phyloP scores from a whole-genome alignment of 768 basidiomycete species.

The Russula sp. region DNA sequence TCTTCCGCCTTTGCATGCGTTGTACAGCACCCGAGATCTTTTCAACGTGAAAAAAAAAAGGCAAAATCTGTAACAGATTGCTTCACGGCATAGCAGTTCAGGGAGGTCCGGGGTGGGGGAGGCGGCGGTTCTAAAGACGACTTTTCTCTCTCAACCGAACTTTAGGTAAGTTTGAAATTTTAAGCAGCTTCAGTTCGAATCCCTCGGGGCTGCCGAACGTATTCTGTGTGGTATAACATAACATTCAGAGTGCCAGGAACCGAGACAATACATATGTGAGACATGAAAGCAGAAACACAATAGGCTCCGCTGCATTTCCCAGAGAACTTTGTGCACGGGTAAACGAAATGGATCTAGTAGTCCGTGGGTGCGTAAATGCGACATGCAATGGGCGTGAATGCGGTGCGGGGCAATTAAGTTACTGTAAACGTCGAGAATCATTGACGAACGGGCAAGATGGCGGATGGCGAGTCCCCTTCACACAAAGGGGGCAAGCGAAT shows the following conservation, averaged over 20 bases:
- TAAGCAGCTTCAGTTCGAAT: not conserved
- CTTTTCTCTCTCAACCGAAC: not conserved
- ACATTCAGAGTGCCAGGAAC: not conserved
- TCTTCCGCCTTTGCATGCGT: too few species aligned
- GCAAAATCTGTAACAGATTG: not conserved
- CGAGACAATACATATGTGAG: constrained; percentile 5
- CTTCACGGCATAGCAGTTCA: not conserved
- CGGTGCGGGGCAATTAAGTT: not conserved
- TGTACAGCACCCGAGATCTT: not conserved
- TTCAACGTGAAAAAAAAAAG: not conserved
- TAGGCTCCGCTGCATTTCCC: not conserved
- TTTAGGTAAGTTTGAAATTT: not conserved
- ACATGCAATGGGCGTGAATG: constrained; percentile 2
- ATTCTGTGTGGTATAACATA: not conserved
- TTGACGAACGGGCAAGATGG: constrained; percentile 4
- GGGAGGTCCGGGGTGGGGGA: too few species aligned
- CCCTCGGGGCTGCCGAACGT: not conserved
- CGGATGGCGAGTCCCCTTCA: not conserved
- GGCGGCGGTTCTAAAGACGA: too few species aligned
- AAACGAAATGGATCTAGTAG: not conserved
- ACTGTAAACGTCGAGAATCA: constrained; percentile 5
- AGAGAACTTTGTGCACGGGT: not conserved
- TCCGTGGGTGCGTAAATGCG: constrained; percentile 8
- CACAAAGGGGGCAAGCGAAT: constrained; percentile 7
- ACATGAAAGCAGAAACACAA: not conserved